A percentile compares a stretch with the other conserved stretches of the same genome.
Evolutionary conservation across 345 rosid genomes (phyloP).

Genomic region (Leavenworthia alabamica): DNA sequence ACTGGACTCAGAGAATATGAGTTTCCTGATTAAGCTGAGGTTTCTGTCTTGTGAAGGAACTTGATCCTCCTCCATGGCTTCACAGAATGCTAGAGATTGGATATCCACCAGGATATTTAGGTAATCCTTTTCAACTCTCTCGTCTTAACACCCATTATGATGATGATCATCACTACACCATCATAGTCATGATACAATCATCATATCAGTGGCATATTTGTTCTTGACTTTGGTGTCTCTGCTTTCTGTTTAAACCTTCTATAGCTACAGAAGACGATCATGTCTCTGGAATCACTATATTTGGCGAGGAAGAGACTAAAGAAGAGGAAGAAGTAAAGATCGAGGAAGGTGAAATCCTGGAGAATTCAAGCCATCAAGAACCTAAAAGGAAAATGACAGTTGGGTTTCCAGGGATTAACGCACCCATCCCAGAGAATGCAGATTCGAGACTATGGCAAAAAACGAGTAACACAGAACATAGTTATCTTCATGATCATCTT

Average conservation of each 20-base stretch:
- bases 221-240: not conserved
- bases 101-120: constrained; percentile 91
- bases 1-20: not conserved
- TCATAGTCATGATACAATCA: not conserved
- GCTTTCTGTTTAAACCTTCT: constrained; percentile 12
- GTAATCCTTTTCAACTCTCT: constrained; percentile 28
- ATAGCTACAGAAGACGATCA: constrained; percentile 53
- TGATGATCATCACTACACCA: not conserved
- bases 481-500: constrained; percentile 36
- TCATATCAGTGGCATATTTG: not conserved
- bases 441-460: constrained; percentile 41
- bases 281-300: constrained; percentile 76
- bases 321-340: constrained; percentile 44
- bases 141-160: not conserved
- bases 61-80: constrained; percentile 99
- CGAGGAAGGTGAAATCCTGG: constrained; percentile 70
- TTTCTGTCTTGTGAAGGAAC: constrained; percentile 44
- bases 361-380: constrained; percentile 27
- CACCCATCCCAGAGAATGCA: constrained; percentile 71
- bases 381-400: constrained; percentile 47
- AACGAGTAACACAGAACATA: constrained; percentile 33
- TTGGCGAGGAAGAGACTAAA: constrained; percentile 45
- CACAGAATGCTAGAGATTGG: constrained; percentile 94
- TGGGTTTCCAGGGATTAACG: constrained; percentile 81
- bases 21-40: not conserved